Evolutionary conservation across 2,329 filamentous ascomycete species (phyloP), one percentile per base, ranked within the genome.

Genomic region (Daldinia sp.): DNA sequence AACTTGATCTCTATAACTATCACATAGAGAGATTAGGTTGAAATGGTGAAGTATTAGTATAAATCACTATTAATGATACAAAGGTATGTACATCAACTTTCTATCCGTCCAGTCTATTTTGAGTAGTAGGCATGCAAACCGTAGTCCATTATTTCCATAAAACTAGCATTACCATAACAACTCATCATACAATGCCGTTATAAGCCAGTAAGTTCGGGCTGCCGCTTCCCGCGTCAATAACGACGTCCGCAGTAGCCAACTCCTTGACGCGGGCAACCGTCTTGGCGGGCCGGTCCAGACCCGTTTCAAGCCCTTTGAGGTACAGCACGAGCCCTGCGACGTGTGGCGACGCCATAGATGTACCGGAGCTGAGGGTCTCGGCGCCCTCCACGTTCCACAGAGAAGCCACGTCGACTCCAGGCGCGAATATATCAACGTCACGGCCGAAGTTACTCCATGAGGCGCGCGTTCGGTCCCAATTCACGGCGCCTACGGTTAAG

Each of bases 341-440:
- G 65, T 87, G 84, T 2, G 86, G 86, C 7, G 81, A 77, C 9
- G 86, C 83, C 84, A 87, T 87, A 0, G 82, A 86, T 2, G 86
- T 89, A 23, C 87, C 86, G 1, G 79, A 82, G 56, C 84, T 78
- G 1, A 70, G 77, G 28, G 76, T 75, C 60, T 69, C 81, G 12
- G 74, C 66, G 59, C 77, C 79, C 54, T 76, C 75, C 51, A 78
- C 78, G 61, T 81, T 81, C 79, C 80, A 86, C 0, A 84, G 72
- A 2, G 83, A 85, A 0, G 81, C 62, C 30, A 84, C 74, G 48
- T 74, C 70, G 28, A 78, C 76, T 15, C 82, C 82, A 0, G 81
- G 80, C 0, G 81, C 82, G 57, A 82, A 82, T 37, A 83, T 69
- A 61, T 83, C 81, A 35, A 83, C 74, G 15, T 73, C 37, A 5